Percentiles rank a stretch among this genome's conserved stretches.
Conservation (phyloP, 805 yeast genomes). For the Metschnikowia proteae region DNA sequence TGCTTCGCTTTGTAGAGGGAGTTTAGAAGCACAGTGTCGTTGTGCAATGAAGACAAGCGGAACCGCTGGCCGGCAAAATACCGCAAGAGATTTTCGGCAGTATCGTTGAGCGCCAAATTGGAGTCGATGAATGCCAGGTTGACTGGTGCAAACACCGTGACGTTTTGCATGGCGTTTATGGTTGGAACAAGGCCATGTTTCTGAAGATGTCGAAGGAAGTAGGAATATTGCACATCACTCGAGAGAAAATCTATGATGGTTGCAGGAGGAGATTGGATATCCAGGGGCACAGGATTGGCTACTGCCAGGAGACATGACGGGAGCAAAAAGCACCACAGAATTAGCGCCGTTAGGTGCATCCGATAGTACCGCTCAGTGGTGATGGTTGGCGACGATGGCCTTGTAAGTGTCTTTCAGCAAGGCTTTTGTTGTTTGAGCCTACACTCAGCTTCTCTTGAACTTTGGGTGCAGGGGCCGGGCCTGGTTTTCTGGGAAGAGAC, state of each 20-base stretch:
- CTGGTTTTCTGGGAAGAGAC: too few species aligned
- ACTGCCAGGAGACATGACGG: conserved; percentile 9
- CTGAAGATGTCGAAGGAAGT: conserved; percentile 59
- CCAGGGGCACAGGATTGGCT: conserved; percentile 10
- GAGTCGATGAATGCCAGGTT: conserved; percentile 63
- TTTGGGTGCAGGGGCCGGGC: neutral
- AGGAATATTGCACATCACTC: conserved; percentile 61
- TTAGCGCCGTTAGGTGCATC: neutral
- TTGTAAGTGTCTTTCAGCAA: neutral
- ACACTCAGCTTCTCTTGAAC: neutral
- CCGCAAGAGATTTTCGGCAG: conserved; percentile 18
- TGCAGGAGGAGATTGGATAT: conserved; percentile 22
- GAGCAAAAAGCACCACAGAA: conserved; percentile 5
- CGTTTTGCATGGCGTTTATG: conserved; percentile 55
- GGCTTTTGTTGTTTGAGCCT: neutral
- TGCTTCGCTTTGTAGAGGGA: conserved; percentile 24
- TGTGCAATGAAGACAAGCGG: conserved; percentile 28
- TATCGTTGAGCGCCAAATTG: conserved; percentile 19
- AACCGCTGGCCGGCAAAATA: conserved; percentile 34
- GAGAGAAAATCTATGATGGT: conserved; percentile 70
- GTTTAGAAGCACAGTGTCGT: conserved; percentile 24
- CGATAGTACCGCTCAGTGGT: neutral
- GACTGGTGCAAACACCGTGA: conserved; percentile 76
- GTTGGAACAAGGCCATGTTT: conserved; percentile 57
- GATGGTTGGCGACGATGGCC: neutral